A percentile compares a stretch with the other conserved stretches of the same genome.
These are phyloP conservation scores for Metarhizium sp. DNA, from an alignment of 2,329 filamentous ascomycete genomes.

Conservation along the genomic window DNA sequence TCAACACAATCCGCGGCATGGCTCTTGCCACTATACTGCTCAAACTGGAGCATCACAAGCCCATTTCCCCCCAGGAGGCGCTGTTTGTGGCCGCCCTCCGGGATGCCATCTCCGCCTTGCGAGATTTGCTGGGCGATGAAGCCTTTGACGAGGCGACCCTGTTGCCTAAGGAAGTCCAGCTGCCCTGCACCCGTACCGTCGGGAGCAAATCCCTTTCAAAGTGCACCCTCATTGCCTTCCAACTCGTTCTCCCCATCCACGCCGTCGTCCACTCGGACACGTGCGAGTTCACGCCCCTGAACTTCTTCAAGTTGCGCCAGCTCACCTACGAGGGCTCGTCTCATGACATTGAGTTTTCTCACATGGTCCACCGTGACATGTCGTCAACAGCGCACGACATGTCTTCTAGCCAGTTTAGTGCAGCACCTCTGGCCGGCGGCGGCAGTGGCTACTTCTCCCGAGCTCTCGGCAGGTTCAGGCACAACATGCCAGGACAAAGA, in stretches of 20 bases:
- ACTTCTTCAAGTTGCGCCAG: slow-evolving; percentile 58
- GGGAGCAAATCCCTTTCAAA: slow-evolving; percentile 1
- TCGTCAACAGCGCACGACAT: slow-evolving; percentile 24
- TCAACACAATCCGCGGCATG: slow-evolving; percentile 38
- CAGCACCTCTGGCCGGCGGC: not conserved
- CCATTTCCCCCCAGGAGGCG: slow-evolving; percentile 27
- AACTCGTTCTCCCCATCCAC: slow-evolving; percentile 53
- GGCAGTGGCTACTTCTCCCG: not conserved
- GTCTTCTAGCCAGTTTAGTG: slow-evolving; percentile 8
- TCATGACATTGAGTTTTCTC: slow-evolving; percentile 50
- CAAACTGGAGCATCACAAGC: slow-evolving; percentile 23
- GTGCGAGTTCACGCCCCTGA: slow-evolving; percentile 51
- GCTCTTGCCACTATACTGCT: slow-evolving; percentile 23
- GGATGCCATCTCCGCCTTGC: slow-evolving; percentile 30
- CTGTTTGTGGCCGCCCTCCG: slow-evolving; percentile 37
- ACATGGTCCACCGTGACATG: slow-evolving; percentile 50
- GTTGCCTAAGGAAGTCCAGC: slow-evolving; percentile 30
- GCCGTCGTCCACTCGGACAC: slow-evolving; percentile 38
- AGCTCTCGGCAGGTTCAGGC: not conserved
- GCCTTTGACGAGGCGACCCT: slow-evolving; percentile 37
- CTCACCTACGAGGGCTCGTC: slow-evolving; percentile 39
- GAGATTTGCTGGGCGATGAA: slow-evolving; percentile 31
- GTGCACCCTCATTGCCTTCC: slow-evolving; percentile 42
- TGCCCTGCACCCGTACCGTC: slow-evolving; percentile 25
- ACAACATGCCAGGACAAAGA: not conserved